Evolutionary conservation across 1,139 yeast species (phyloP), one percentile per base, ranked within the genome.

Genomic region (Magnusiomyces clavatus): DNA sequence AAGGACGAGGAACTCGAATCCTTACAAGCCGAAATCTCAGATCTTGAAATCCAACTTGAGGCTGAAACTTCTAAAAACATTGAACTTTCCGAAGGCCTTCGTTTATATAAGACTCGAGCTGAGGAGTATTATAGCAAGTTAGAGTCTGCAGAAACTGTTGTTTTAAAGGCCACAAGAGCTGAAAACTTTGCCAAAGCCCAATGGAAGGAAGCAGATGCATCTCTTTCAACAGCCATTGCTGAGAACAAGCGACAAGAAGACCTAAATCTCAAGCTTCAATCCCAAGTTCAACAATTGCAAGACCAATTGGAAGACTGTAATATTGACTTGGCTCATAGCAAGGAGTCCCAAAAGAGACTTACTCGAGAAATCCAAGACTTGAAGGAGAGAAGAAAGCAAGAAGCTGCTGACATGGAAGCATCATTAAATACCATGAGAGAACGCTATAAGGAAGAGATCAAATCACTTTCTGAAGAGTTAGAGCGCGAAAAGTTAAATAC

Each of bases 111-210:
- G 62, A 70, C 73, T 42, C 77, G 96, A 54, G 81, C 95, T 14
- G 92, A 86, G 47, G 87, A 84, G 58, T 86, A 87, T 62, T 81
- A 77, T 60, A 74, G 76, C 55, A 86, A 86, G 60, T 72, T 89
- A 39, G 95, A 88, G 61, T 77, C 80, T 54, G 92, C 95, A 0
- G 96, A 90, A 62, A 75, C 83, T 48, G 84, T 88, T 1, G 80
- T 86, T 1, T 72, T 77, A 47, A 77, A 81, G 49, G 80, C 88
- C 2, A 65, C 72, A 44, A 74, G 86, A 58, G 81, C 83, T 16
- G 90, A 84, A 62, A 76, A 76, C 49, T 68, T 73, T 51, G 77
- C 85, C 8, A 70, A 69, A 48, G 71, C 72, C 41, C 89, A 87
- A 59, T 70, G 83, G 54, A 68, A 70, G 20, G 88, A 83, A 36